Evolutionary conservation across 768 basidiomycete genomes (phyloP), one percentile per base, ranked within the genome.

Genomic region (Gloeophyllum trabeum): DNA sequence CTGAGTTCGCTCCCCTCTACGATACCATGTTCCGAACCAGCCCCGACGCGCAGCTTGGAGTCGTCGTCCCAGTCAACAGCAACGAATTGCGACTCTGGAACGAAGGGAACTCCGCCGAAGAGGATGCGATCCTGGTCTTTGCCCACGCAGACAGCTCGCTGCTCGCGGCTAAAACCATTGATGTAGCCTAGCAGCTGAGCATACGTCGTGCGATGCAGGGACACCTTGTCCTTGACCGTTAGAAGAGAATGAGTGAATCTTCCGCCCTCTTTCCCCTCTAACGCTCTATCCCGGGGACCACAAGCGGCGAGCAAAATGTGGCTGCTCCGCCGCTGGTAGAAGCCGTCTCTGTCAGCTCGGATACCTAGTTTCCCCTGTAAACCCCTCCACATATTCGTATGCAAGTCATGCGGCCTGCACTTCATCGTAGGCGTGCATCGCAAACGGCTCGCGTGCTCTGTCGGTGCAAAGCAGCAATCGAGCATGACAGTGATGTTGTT

Each of bases 401-500:
- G 69, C 22, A 83, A 58, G 48, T 82, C 77, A 23, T 76, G 71
- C 10, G 10, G 36, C 36, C 13, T 6, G 36, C 10, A 7, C 12
- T 37, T 7, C 10, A 37, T 21, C 36, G 78, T 70, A n/a, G 70
- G 69, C 5, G 79, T 79, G 65, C 70, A 81, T 34, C 81, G 75
- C 40, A 69, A 65, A 65, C 62, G 24, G 57, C 55, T 3, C 57
- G 58, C 14, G 63, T 59, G 37, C 65, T 50, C 10, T 69, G 61
- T 21, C 4, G 59, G 57, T 6, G 72, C 66, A 59, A 81, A 81
- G 50, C 76, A 81, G 48, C 73, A 70, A 55, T 83, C 81, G 19
- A 82, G 61, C 43, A 83, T 66, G 43, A 83, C 55, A 1, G 80
- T 78, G 56, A 84, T 74, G 45, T 84, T 84, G 55, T 82, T 64